Conservation (phyloP, 192 early-diverging fungal genomes). For the Backusella circina region DNA sequence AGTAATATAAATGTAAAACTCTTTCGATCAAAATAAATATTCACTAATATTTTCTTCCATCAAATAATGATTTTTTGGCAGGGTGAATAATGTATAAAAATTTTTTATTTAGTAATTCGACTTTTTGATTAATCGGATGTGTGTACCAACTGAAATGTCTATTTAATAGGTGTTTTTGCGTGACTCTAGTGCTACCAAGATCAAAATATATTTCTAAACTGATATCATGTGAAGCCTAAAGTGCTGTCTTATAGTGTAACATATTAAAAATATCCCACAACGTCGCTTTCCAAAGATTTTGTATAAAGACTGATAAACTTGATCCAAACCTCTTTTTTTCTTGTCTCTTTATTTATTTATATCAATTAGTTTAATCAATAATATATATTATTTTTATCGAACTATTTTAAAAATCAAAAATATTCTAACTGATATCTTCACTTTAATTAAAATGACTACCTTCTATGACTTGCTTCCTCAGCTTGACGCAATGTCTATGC, state of each 20-base stretch:
- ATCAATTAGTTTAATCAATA: neutral
- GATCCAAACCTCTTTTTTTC: neutral
- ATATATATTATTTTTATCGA: neutral
- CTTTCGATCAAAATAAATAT: too few species aligned
- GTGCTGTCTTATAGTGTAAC: slow-evolving; percentile 1
- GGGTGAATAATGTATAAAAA: too few species aligned
- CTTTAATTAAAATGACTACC: neutral
- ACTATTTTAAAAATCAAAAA: neutral
- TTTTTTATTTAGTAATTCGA: neutral
- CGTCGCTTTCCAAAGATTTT: neutral
- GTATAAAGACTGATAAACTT: neutral
- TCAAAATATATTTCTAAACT: neutral
- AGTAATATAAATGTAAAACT: too few species aligned
- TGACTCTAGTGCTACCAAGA: neutral
- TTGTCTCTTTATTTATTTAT: neutral
- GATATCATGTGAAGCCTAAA: neutral
- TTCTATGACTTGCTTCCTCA: neutral
- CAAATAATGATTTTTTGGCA: too few species aligned
- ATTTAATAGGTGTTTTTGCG: neutral
- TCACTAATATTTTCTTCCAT: too few species aligned
- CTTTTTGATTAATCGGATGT: slow-evolving; percentile 5
- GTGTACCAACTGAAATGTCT: neutral
- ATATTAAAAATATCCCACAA: slow-evolving; percentile 1
- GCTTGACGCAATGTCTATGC: neutral
- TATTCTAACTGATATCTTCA: neutral